Conservation (phyloP, 768 basidiomycete species). For the Psilocybe azurescens region DNA sequence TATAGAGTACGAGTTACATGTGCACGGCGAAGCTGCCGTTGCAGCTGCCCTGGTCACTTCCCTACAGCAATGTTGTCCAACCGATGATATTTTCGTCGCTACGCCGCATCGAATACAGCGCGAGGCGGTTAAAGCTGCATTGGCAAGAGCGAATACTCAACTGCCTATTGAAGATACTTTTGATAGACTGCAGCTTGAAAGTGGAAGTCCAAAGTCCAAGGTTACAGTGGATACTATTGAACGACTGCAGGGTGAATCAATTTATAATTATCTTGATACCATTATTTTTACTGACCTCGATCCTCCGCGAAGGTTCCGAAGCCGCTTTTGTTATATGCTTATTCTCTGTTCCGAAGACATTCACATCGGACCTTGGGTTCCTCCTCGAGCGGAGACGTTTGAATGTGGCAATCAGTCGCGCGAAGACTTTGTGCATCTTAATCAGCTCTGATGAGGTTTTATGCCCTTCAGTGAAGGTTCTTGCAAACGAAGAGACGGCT, state of each 20-base stretch:
- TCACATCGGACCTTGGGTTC: conserved; percentile 44
- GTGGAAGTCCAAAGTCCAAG: conserved; percentile 17
- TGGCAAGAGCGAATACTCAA: conserved; percentile 22
- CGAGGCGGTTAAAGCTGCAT: conserved; percentile 51
- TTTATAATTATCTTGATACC: background rate
- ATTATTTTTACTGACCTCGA: background rate
- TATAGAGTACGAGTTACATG: conserved; percentile 51
- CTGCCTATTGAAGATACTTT: conserved; percentile 21
- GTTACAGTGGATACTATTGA: conserved; percentile 57
- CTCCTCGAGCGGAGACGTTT: conserved; percentile 52
- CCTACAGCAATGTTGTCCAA: conserved; percentile 41
- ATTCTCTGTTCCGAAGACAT: conserved; percentile 48
- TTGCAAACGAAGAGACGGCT: conserved; percentile 47
- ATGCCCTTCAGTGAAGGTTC: conserved; percentile 46
- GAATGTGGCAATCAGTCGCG: conserved; percentile 59
- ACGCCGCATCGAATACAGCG: conserved; percentile 59
- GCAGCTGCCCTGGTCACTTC: conserved; percentile 47
- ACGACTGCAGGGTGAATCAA: conserved; percentile 48
- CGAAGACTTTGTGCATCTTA: conserved; percentile 54
- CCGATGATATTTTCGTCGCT: conserved; percentile 55
- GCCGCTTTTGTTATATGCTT: conserved; percentile 59
- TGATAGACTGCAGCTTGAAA: conserved; percentile 18
- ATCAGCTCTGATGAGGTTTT: conserved; percentile 50
- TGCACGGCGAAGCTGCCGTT: conserved; percentile 51
- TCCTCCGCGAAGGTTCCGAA: conserved; percentile 45